Evolutionary conservation across 805 yeast species (phyloP).

Genomic region (Suhomyces prunicola): DNA sequence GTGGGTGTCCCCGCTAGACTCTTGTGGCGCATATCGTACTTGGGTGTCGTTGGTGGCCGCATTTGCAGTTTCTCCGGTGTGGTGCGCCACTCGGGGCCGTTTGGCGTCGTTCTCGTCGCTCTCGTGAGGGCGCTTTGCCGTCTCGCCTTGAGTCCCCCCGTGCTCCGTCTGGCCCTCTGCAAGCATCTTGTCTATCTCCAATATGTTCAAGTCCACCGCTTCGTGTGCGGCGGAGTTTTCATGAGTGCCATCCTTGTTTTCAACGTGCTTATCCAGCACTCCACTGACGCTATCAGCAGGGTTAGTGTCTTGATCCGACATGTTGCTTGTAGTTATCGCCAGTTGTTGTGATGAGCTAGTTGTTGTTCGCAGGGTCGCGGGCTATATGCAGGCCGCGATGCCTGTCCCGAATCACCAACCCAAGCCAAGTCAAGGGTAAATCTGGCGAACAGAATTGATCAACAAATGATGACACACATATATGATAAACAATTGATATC

Average conservation of each 20-base stretch:
- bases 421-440: too few species aligned
- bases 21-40: constrained; percentile 4
- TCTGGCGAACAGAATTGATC: too few species aligned
- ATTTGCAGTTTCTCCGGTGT: neutral
- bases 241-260: neutral
- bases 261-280: neutral
- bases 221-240: neutral
- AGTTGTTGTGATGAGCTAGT: neutral
- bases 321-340: neutral
- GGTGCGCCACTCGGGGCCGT: constrained; percentile 2
- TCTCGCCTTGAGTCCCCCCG: neutral
- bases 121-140: neutral
- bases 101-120: constrained; percentile 1
- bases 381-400: neutral
- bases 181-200: constrained; percentile 18
- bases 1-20: neutral
- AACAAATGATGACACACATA: too few species aligned
- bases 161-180: constrained; percentile 9
- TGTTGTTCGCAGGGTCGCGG: neutral
- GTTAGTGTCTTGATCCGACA: neutral
- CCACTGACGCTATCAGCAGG: neutral
- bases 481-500: too few species aligned
- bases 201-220: constrained; percentile 5
- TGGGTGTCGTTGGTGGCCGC: neutral
- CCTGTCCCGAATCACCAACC: neutral